Base-by-base conservation (phyloP, 176 grass and related monocot genomes). In the Oryza meyeriana region DNA sequence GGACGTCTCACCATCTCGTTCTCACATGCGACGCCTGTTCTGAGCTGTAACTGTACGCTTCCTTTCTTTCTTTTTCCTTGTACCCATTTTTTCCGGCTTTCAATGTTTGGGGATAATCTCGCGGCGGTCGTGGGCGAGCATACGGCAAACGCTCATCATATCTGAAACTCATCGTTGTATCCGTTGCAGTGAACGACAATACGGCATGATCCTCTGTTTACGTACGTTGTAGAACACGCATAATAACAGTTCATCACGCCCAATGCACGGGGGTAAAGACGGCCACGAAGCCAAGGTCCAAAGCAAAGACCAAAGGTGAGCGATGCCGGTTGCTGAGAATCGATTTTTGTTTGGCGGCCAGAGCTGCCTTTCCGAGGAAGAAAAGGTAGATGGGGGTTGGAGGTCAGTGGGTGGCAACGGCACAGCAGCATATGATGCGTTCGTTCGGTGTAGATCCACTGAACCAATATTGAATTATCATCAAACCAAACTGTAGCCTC, bases 371-470 rank as follows among this genome's bases (percentile, higher is more conserved):
- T 84, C 2, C 0, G 50, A 55, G 65, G 1, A 38, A 75, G 39
- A 31, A 58, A 73, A 72, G 32, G 30, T 68, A 6, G 72, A 69
- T 76, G 82, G 71, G 71, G 65, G 76, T 85, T 89, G 55, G 55
- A 81, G 71, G 82, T 76, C 72, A 41, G 55, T 57, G 71, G 77
- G 64, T 82, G 85, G 55, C 58, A 22, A 32, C 29, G 16, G 13
- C 45, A 48, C 50, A 55, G 18, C 8, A 44, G 61, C 29, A 66
- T 77, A 72, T 71, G 82, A 81, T 17, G 72, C 64, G 18, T 40
- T 52, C 12, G 77, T 81, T 85, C 64, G 77, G 66, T 82, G 42
- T 77, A 34, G 64, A 81, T 81, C 87, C 71, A 85, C 77, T 35
- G 40, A 63, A 28, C 66, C 0, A 18, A 6, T 32, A 34, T 42